Percentiles rank a stretch among this genome's conserved stretches.
phyloP scores from a whole-genome alignment of 139 green algal genomes.

The Chlamydomonas sp. region DNA sequence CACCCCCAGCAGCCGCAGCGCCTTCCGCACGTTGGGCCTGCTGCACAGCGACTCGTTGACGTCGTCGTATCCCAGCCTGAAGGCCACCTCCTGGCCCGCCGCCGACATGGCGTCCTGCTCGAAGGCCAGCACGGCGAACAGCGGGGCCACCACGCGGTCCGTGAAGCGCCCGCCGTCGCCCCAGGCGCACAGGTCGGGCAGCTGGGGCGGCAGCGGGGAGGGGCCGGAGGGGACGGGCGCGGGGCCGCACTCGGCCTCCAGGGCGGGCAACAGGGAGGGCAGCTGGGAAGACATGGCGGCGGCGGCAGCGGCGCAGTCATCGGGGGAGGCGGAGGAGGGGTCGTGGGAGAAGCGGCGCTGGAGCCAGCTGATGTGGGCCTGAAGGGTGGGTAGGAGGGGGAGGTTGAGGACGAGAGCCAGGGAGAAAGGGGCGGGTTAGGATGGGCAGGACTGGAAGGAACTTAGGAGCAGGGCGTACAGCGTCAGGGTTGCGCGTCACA shows the following conservation, averaged over 20 bases:
- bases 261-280: not conserved
- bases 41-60: constrained; percentile 78
- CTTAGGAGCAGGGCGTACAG: no score
- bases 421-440: not conserved
- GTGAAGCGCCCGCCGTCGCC: constrained; percentile 69
- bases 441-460: not conserved
- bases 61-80: constrained; percentile 80
- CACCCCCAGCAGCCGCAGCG: constrained; percentile 36
- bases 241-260: not conserved
- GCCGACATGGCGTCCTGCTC: constrained; percentile 34
- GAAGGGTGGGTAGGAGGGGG: not conserved
- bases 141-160: constrained; percentile 47
- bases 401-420: not conserved
- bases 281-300: not conserved
- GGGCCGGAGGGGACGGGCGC: not conserved
- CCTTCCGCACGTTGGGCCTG: constrained; percentile 7
- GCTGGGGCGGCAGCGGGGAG: not conserved
- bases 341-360: not conserved
- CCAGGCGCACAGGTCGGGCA: constrained; percentile 63
- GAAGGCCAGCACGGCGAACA: constrained; percentile 46
- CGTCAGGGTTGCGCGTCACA: no score
- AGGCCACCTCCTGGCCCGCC: constrained; percentile 55
- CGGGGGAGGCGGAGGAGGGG: constrained; percentile 4
- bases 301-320: not conserved
- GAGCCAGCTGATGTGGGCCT: not conserved